Evolutionary conservation across 148 eudicot species (phyloP).

Genomic region (Nepenthes gracilis): DNA sequence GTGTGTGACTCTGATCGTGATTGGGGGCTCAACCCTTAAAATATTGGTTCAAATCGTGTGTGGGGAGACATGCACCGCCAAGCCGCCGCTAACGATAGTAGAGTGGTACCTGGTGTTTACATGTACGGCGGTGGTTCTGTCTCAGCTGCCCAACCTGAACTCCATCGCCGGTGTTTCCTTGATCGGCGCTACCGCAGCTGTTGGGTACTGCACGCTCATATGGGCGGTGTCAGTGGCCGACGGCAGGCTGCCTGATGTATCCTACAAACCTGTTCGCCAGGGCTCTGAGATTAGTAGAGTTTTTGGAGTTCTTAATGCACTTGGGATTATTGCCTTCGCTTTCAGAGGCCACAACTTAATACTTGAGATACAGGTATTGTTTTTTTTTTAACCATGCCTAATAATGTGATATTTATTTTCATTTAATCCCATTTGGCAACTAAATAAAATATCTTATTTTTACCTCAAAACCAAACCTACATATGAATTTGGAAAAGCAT

Average conservation of each 20-base stretch:
- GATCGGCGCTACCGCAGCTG: slow-evolving; percentile 67
- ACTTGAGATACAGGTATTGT: slow-evolving; percentile 76
- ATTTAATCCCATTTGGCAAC: too few relatives aligned
- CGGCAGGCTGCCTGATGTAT: slow-evolving; percentile 51
- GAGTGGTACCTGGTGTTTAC: slow-evolving; percentile 90
- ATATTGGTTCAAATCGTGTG: slow-evolving; percentile 29
- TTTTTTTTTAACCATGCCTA: background rate
- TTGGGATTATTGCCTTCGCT: slow-evolving; percentile 82
- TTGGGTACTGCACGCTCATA: slow-evolving; percentile 55
- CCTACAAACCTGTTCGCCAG: slow-evolving; percentile 35
- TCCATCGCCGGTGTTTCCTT: slow-evolving; percentile 87
- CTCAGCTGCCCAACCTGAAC: slow-evolving; percentile 83
- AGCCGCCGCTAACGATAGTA: slow-evolving; percentile 33
- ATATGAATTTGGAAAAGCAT: too few relatives aligned
- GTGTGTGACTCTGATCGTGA: slow-evolving; percentile 24
- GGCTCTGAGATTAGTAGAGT: slow-evolving; percentile 20
- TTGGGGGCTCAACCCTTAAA: slow-evolving; percentile 28
- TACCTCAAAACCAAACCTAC: too few relatives aligned
- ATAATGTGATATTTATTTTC: background rate
- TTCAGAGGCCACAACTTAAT: slow-evolving; percentile 82
- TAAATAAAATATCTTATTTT: too few relatives aligned
- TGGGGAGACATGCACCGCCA: slow-evolving; percentile 26
- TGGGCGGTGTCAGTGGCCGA: slow-evolving; percentile 62
- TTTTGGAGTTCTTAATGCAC: slow-evolving; percentile 62
- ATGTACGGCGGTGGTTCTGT: slow-evolving; percentile 50